A percentile compares a stretch with the other conserved stretches of the same genome.
phyloP scores from a whole-genome alignment of 2,329 filamentous ascomycete genomes.

The Curvularia sp. region DNA sequence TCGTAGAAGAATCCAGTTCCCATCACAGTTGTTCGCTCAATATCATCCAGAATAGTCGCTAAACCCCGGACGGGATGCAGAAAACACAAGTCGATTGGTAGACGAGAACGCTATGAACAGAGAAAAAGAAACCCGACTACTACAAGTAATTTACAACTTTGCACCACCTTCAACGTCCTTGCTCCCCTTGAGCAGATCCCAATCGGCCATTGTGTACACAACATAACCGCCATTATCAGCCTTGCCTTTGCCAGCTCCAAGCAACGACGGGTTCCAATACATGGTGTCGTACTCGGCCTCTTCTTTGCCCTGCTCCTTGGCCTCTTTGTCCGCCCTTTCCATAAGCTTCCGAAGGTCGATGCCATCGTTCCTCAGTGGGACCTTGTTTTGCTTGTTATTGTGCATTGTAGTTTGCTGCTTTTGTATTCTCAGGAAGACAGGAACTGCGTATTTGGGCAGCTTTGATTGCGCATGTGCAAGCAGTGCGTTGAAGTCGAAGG shows the following conservation, averaged over 20 bases:
- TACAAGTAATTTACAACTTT: constrained; percentile 23
- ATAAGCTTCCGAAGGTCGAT: constrained; percentile 63
- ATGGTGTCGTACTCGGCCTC: constrained; percentile 54
- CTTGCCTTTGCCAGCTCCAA: constrained; percentile 43
- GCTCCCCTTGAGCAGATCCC: constrained; percentile 59
- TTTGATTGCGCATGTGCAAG: constrained; percentile 65
- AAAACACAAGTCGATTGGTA: background rate
- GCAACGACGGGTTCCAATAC: constrained; percentile 56
- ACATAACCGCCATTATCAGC: constrained; percentile 60
- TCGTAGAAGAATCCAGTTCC: background rate
- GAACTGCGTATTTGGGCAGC: constrained; percentile 77
- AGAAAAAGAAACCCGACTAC: constrained; percentile 1
- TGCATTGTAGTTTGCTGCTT: constrained; percentile 67
- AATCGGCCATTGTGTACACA: constrained; percentile 66
- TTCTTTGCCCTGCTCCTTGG: constrained; percentile 46
- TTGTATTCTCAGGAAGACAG: constrained; percentile 73
- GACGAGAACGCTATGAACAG: constrained; percentile 7
- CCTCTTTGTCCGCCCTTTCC: constrained; percentile 49
- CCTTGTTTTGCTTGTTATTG: constrained; percentile 84
- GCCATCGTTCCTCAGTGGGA: constrained; percentile 71
- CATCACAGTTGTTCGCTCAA: background rate
- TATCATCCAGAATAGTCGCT: background rate
- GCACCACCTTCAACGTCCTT: constrained; percentile 19
- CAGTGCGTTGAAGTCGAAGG: constrained; percentile 63
- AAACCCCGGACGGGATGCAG: background rate